These are phyloP conservation scores for Cladophialophora psammophila DNA, from an alignment of 2,329 filamentous ascomycete genomes.

Conservation along the genomic window DNA sequence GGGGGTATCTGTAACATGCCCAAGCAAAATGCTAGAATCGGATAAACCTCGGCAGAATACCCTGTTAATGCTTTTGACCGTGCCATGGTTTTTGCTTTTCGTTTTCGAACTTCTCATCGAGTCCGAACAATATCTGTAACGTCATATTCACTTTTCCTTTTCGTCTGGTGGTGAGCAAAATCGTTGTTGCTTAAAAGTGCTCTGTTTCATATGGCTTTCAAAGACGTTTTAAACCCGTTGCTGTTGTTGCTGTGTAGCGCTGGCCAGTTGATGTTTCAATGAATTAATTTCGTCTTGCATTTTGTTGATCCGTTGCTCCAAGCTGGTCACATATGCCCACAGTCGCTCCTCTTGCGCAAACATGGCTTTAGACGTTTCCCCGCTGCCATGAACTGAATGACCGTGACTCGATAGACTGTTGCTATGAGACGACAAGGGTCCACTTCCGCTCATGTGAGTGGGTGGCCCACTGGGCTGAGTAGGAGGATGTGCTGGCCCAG, in stretches of 20 bases:
- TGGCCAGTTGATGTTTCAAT: constrained; percentile 50
- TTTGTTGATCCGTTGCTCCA: constrained; percentile 51
- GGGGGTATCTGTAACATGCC: constrained; percentile 35
- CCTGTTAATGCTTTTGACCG: constrained; percentile 27
- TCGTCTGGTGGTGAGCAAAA: constrained; percentile 6
- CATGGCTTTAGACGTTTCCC: constrained; percentile 39
- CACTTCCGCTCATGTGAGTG: constrained; percentile 46
- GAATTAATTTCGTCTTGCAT: constrained; percentile 53
- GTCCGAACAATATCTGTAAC: neutral
- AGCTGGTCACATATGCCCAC: constrained; percentile 53
- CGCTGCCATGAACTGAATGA: constrained; percentile 42
- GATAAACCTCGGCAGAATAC: constrained; percentile 18
- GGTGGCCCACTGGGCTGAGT: constrained; percentile 44
- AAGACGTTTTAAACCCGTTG: constrained; percentile 22
- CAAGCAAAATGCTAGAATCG: constrained; percentile 30
- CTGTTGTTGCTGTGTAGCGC: constrained; percentile 33
- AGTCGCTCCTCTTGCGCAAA: constrained; percentile 49
- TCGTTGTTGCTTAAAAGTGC: constrained; percentile 25
- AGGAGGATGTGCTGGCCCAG: constrained; percentile 45
- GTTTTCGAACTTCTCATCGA: neutral
- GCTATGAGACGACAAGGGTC: constrained; percentile 40
- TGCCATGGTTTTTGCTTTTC: constrained; percentile 14
- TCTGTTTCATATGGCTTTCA: neutral
- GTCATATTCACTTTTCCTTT: constrained; percentile 15
- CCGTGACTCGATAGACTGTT: constrained; percentile 46